phyloP scores from a whole-genome alignment of 2,329 filamentous ascomycete species.

The Penicillium digitatum region DNA sequence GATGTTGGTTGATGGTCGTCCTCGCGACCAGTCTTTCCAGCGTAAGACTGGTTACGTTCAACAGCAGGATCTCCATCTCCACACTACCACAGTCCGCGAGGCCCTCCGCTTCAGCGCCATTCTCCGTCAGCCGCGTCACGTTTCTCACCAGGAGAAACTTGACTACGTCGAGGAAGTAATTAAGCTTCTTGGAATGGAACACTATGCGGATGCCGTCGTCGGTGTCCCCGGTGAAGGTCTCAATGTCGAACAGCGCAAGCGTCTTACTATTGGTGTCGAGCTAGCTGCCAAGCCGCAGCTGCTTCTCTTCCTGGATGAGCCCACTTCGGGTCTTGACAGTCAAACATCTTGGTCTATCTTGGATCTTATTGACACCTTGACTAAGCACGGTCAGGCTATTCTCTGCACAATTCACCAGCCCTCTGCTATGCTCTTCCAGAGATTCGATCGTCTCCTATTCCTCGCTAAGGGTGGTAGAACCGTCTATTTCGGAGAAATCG shows the following conservation, averaged over 20 bases:
- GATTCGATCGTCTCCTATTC: slow-evolving; percentile 66
- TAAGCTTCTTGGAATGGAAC: slow-evolving; percentile 81
- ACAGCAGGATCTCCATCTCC: slow-evolving; percentile 84
- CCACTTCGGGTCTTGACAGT: slow-evolving; percentile 87
- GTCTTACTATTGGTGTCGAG: slow-evolving; percentile 93
- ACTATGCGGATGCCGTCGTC: slow-evolving; percentile 84
- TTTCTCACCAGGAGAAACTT: slow-evolving; percentile 72
- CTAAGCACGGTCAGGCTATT: slow-evolving; percentile 83
- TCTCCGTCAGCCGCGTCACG: slow-evolving; percentile 73
- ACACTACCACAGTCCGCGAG: slow-evolving; percentile 82
- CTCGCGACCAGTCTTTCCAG: slow-evolving; percentile 77
- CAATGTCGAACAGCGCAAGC: slow-evolving; percentile 63
- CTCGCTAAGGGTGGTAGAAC: slow-evolving; percentile 62
- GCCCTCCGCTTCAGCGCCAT: slow-evolving; percentile 81
- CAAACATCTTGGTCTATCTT: slow-evolving; percentile 93
- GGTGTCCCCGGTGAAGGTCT: slow-evolving; percentile 81
- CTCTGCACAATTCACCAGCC: slow-evolving; percentile 98
- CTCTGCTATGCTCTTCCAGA: slow-evolving; percentile 91
- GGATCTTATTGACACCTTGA: slow-evolving; percentile 81
- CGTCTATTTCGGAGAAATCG: slow-evolving; percentile 67
- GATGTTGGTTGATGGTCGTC: slow-evolving; percentile 75
- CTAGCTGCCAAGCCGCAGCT: slow-evolving; percentile 86
- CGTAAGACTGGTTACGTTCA: slow-evolving; percentile 90
- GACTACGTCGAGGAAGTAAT: slow-evolving; percentile 89
- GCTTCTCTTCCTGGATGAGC: slow-evolving; percentile 89